Evolutionary conservation across 2,329 filamentous ascomycete species (phyloP).

Genomic region (Aspergillus neoniger): DNA sequence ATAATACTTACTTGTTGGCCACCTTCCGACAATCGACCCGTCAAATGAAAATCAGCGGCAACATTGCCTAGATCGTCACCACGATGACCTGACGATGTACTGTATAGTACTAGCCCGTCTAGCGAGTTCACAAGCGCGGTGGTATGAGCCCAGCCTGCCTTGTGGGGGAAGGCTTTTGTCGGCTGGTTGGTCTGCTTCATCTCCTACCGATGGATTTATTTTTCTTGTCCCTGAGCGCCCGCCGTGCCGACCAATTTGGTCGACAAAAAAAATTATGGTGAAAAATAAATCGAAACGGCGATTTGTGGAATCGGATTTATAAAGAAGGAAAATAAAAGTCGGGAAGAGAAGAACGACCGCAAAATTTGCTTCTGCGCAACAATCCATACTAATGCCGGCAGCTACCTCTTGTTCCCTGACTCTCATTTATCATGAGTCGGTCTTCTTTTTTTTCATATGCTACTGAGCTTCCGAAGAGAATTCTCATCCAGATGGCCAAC

Average conservation of each 20-base stretch:
- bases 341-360: neutral
- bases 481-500: neutral
- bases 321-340: neutral
- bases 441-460: neutral
- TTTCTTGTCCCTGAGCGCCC: constrained; percentile 1
- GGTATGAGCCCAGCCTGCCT: constrained; percentile 12
- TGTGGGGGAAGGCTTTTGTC: constrained; percentile 15
- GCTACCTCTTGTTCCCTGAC: neutral
- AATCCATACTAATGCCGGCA: neutral
- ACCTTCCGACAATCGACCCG: constrained; percentile 11
- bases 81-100: constrained; percentile 6
- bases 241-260: neutral
- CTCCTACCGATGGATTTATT: constrained; percentile 2
- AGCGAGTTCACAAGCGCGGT: constrained; percentile 20
- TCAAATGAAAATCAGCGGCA: constrained; percentile 18
- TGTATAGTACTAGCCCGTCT: neutral
- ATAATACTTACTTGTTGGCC: constrained; percentile 15
- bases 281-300: no score
- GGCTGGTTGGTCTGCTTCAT: neutral
- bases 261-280: neutral
- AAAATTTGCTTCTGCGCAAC: neutral
- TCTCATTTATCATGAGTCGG: neutral
- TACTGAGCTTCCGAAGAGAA: neutral
- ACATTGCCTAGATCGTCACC: constrained; percentile 15
- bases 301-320: no score